Percentiles rank a stretch among this genome's conserved stretches.
These are phyloP conservation scores for Saitoella complicata DNA, from an alignment of 805 yeast species.

Conservation along the genomic window DNA sequence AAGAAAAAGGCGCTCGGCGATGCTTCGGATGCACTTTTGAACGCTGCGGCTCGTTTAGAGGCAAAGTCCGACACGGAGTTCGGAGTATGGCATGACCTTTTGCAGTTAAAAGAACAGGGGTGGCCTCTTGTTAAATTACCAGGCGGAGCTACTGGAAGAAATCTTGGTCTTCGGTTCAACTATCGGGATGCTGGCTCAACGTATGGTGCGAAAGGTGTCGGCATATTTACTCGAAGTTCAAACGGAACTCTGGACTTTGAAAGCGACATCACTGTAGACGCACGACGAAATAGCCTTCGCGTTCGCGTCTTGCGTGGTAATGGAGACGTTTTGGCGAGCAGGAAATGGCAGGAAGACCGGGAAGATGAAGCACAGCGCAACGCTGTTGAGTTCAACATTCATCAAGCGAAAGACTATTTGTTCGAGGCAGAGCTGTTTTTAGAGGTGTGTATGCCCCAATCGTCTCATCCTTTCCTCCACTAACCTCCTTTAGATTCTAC, in stretches of 20 bases:
- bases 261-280: constrained; percentile 36
- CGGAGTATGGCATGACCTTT: not conserved
- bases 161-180: constrained; percentile 75
- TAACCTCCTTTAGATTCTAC: too few relatives aligned
- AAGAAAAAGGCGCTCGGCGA: not conserved
- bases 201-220: constrained; percentile 60
- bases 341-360: not conserved
- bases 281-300: constrained; percentile 19
- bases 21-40: not conserved
- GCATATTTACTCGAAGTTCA: constrained; percentile 40
- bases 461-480: too few relatives aligned
- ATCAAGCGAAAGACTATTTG: constrained; percentile 51
- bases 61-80: not conserved
- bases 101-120: too few relatives aligned
- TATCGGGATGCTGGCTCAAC: constrained; percentile 81
- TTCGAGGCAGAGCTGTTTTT: constrained; percentile 83
- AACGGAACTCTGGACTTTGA: constrained; percentile 31
- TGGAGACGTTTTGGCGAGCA: not conserved
- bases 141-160: constrained; percentile 17
- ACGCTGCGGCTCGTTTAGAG: not conserved
- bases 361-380: not conserved
- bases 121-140: too few relatives aligned
- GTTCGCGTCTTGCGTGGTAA: constrained; percentile 1
- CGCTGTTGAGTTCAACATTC: constrained; percentile 36
- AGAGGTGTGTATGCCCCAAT: constrained; percentile 27